Base-by-base conservation (phyloP, 257 asterid species). In the Apocynum venetum region DNA sequence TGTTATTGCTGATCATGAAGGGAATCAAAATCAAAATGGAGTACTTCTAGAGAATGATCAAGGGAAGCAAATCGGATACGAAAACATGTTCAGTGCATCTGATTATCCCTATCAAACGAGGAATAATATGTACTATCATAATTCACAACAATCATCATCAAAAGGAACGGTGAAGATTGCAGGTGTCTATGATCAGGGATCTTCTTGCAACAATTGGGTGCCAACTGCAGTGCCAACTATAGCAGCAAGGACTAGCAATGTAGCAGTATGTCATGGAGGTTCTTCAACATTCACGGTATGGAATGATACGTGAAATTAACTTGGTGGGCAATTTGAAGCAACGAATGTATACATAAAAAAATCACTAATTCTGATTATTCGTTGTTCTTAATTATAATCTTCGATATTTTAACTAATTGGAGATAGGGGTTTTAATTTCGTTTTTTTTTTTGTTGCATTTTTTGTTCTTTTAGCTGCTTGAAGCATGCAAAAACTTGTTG, bases 271-370 rank as follows among this genome's bases (percentile, higher is more conserved):
- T 12, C 89, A 85, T 48, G 91, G 89, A 59, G 81, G 87, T 10
- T 69, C 90, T 10, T 72, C 91, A 55, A 82, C 92, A 31, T 92
- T 91, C 51, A 82, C 97, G 0, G 91, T 82, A 41, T 89, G 94
- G 96, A 91, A 91, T 60, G 89, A 89, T 68, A 78, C 97, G n/a
- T 89, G 82, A 51, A 6, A 51, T 25, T 25, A 25, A 25, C 31
- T 25, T 25, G 31, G 31, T 25, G 31, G 31, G 31, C 31, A 25
- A 25, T 25, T 25, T 25, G 31, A 25, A 25, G 31, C 31, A 25
- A 25, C 31, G 31, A 25, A 14, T 82, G 85, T 87, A 90, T 77
- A 83, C 84, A 80, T 76, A 31, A 55, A 86, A 85, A 78, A 80
- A 72, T 87, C 78, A 82, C 76, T 61, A 57, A 43, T 70, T 74